A percentile compares a stretch with the other conserved stretches of the same genome.
phyloP scores from a whole-genome alignment of 768 basidiomycete genomes.

The Stropharia rugosoannulata region DNA sequence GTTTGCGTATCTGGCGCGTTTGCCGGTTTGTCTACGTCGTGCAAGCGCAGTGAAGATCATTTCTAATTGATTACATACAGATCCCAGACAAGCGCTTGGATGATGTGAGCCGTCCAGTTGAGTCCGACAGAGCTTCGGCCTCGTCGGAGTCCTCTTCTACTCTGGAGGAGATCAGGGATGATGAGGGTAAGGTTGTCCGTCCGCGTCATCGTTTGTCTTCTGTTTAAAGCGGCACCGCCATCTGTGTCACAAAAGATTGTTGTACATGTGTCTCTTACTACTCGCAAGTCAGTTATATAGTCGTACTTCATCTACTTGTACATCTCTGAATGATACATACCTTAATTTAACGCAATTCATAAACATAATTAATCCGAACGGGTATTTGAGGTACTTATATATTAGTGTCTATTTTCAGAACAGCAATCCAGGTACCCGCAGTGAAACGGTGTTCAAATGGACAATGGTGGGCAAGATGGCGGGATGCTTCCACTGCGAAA shows the following conservation, averaged over 20 bases:
- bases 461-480: no score
- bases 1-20: conserved; percentile 57
- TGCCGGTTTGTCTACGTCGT: conserved; percentile 45
- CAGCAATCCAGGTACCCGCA: no score
- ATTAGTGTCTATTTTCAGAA: no score
- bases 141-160: conserved; percentile 11
- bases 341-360: no score
- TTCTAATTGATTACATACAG: conserved; percentile 16
- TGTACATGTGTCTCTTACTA: background rate
- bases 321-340: background rate
- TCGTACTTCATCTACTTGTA: no score
- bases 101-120: conserved; percentile 10
- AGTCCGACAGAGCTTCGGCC: conserved; percentile 4
- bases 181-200: conserved; percentile 19
- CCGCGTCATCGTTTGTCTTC: conserved; percentile 12
- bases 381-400: no score
- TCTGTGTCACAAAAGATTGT: no score
- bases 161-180: conserved; percentile 19
- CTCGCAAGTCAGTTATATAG: background rate
- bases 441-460: no score
- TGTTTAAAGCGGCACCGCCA: background rate
- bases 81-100: conserved; percentile 44
- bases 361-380: no score
- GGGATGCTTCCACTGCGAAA: no score
- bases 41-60: background rate